These are phyloP conservation scores for Epicoccum nigrum DNA, from an alignment of 2,329 filamentous ascomycete genomes.

Conservation along the genomic window DNA sequence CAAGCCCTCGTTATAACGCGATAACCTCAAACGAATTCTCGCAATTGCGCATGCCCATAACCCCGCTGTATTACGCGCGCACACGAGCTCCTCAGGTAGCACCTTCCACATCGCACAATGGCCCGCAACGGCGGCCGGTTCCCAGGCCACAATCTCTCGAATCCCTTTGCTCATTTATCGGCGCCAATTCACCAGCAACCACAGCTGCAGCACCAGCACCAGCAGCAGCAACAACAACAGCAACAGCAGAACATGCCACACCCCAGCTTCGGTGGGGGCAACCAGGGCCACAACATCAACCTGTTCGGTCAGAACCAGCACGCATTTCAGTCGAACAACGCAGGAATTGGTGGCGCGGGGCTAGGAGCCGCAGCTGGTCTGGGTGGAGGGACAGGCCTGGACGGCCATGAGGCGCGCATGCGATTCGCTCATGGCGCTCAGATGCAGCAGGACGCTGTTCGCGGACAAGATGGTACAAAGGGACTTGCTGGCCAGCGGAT, in stretches of 20 bases:
- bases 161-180: conserved; percentile 62
- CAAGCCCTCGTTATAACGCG: not conserved
- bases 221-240: conserved; percentile 20
- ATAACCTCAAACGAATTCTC: not conserved
- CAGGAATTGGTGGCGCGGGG: conserved; percentile 61
- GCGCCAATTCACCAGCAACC: conserved; percentile 57
- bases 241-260: conserved; percentile 61
- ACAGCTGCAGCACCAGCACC: conserved; percentile 51
- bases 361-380: conserved; percentile 61
- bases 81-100: conserved; percentile 26
- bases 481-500: conserved; percentile 73
- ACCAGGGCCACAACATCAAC: conserved; percentile 67
- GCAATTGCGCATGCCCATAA: conserved; percentile 4
- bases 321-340: conserved; percentile 58
- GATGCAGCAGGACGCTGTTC: conserved; percentile 56
- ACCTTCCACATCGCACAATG: conserved; percentile 51
- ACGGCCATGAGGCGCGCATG: conserved; percentile 85
- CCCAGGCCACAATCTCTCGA: conserved; percentile 63
- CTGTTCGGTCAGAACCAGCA: conserved; percentile 53
- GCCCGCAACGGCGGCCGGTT: conserved; percentile 65
- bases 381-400: conserved; percentile 69
- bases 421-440: conserved; percentile 78
- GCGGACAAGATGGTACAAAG: conserved; percentile 63
- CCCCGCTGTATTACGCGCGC: conserved; percentile 4
- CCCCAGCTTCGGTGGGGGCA: conserved; percentile 65